Conservation (phyloP, 192 early-diverging fungal genomes). For the Linnemannia exigua region DNA sequence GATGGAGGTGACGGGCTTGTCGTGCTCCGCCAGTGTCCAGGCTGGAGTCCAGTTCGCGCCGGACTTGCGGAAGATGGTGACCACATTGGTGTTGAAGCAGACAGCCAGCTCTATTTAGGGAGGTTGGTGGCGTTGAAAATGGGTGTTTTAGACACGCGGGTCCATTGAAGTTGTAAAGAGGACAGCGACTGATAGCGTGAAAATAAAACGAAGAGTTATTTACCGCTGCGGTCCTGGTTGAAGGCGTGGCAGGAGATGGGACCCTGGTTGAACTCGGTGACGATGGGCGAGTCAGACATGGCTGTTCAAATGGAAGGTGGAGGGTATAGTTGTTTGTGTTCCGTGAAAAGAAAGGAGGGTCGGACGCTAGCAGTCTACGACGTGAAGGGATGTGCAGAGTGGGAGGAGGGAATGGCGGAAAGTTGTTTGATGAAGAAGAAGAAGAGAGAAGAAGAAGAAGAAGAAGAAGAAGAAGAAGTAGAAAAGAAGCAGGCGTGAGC, state of each 20-base stretch:
- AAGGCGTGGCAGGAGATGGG: conserved; percentile 96
- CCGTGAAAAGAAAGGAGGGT: background rate
- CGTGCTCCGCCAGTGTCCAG: conserved; percentile 90
- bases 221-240: conserved; percentile 91
- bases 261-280: conserved; percentile 66
- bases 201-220: conserved; percentile 30
- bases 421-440: background rate
- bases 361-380: conserved; percentile 60
- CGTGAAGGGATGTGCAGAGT: conserved; percentile 6
- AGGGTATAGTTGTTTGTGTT: background rate
- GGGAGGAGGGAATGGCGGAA: background rate
- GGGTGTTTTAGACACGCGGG: background rate
- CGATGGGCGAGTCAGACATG: conserved; percentile 37
- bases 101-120: conserved; percentile 86
- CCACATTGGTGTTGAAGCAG: conserved; percentile 91
- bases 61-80: conserved; percentile 86
- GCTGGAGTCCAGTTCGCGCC: conserved; percentile 71
- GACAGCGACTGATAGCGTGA: background rate
- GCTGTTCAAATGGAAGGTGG: background rate
- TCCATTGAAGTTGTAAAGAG: background rate
- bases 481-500: background rate
- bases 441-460: too few relatives aligned
- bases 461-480: too few relatives aligned
- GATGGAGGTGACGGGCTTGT: conserved; percentile 94
- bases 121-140: background rate